phyloP scores from a whole-genome alignment of 306 rosid genomes.

The Inga leiocalycina region DNA sequence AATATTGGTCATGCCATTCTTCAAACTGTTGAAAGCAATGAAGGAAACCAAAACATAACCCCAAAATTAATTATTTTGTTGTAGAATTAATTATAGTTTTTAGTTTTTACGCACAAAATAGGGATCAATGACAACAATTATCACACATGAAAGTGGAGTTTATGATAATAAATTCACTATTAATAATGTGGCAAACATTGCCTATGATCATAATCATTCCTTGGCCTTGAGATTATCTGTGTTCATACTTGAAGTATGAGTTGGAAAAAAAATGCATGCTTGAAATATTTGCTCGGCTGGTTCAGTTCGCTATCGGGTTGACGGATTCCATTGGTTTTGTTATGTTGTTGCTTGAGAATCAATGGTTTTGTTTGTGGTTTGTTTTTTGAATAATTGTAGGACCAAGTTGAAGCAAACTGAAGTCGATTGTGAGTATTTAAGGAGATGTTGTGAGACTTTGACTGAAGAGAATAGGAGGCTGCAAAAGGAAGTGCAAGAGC shows the following conservation, averaged over 20 bases:
- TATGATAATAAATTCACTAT: not conserved
- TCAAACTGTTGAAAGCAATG: conserved; percentile 35
- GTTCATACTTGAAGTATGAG: no score
- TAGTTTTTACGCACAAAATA: conserved; percentile 3
- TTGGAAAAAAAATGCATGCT: no score
- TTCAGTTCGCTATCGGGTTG: not conserved
- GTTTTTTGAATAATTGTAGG: conserved; percentile 45
- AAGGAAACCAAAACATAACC: conserved; percentile 17
- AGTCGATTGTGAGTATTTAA: conserved; percentile 90
- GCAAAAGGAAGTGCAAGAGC: conserved; percentile 93
- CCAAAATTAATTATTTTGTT: conserved; percentile 6
- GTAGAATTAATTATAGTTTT: not conserved
- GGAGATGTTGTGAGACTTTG: conserved; percentile 80
- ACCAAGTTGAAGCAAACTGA: conserved; percentile 96
- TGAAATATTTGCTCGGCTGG: no score
- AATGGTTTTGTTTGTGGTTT: not conserved
- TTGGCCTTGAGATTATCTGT: no score
- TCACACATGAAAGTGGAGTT: conserved; percentile 12
- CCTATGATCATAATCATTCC: not conserved
- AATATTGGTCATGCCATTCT: conserved; percentile 8
- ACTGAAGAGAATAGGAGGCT: conserved; percentile 81
- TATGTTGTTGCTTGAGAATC: not conserved
- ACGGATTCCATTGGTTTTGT: not conserved
- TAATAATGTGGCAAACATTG: not conserved
- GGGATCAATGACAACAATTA: conserved; percentile 15